Conservation (phyloP, 495 filamentous ascomycete genomes). For the Apiosordaria backusii region DNA sequence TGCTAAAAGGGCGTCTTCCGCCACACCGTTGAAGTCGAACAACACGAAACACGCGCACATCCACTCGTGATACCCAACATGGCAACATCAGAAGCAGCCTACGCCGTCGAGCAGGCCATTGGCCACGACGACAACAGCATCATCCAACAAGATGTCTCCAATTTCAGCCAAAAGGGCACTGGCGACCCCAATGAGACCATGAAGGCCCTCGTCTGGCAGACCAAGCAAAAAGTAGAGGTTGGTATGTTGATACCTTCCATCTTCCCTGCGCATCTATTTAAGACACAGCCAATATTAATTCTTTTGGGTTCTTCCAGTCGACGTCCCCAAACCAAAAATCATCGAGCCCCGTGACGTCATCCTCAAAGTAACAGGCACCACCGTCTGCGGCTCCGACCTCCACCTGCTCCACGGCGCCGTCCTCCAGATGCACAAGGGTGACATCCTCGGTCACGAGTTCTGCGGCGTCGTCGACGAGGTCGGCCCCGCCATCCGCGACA, state of each 20-base stretch:
- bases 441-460: slow-evolving; percentile 90
- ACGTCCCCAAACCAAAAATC: slow-evolving; percentile 66
- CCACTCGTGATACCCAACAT: slow-evolving; percentile 29
- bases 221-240: slow-evolving; percentile 62
- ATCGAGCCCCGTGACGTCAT: slow-evolving; percentile 76
- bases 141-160: slow-evolving; percentile 55
- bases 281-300: neutral
- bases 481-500: slow-evolving; percentile 58
- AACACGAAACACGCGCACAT: no score
- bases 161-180: slow-evolving; percentile 37
- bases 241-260: slow-evolving; percentile 27
- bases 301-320: slow-evolving; percentile 45
- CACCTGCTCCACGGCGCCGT: slow-evolving; percentile 74
- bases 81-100: slow-evolving; percentile 62
- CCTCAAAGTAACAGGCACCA: slow-evolving; percentile 77
- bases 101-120: slow-evolving; percentile 58
- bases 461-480: slow-evolving; percentile 74
- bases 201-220: slow-evolving; percentile 71
- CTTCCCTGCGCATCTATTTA: neutral
- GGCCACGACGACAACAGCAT: slow-evolving; percentile 59
- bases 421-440: slow-evolving; percentile 71
- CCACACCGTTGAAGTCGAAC: neutral
- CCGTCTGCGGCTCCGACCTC: slow-evolving; percentile 83
- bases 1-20: neutral
- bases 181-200: slow-evolving; percentile 56